These are phyloP conservation scores for Phytophthora pinifolia DNA, from an alignment of 352 stramenopile species.

Conservation along the genomic window DNA sequence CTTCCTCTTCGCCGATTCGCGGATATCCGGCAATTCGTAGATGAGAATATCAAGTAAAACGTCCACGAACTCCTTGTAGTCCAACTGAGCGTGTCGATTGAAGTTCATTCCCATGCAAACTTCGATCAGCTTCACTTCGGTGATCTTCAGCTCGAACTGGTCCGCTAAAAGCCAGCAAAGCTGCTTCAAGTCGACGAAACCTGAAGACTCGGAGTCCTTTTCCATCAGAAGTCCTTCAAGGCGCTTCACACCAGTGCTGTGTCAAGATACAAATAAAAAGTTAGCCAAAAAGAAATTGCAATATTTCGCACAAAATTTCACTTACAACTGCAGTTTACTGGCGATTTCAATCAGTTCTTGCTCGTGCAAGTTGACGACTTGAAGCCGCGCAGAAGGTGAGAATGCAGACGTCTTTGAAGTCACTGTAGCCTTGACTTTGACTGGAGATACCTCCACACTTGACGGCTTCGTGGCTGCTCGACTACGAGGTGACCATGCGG, in stretches of 20 bases:
- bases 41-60: conserved; percentile 61
- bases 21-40: conserved; percentile 36
- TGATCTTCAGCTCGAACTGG: conserved; percentile 32
- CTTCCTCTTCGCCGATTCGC: conserved; percentile 20
- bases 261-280: too few species aligned
- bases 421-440: conserved; percentile 7
- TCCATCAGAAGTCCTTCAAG: conserved; percentile 43
- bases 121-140: conserved; percentile 46
- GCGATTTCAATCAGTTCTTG: conserved; percentile 49
- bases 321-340: conserved; percentile 53
- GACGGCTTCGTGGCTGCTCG: conserved; percentile 3
- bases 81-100: conserved; percentile 46
- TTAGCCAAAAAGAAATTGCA: too few species aligned
- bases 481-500: conserved; percentile 10
- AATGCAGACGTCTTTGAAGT: neutral
- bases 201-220: conserved; percentile 21
- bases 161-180: conserved; percentile 45
- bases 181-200: conserved; percentile 59
- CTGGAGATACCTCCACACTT: conserved; percentile 11
- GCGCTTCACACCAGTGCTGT: conserved; percentile 41
- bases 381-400: conserved; percentile 1
- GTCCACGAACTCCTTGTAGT: conserved; percentile 50
- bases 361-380: conserved; percentile 43
- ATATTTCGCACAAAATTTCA: too few species aligned
- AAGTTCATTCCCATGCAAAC: conserved; percentile 69